phyloP scores from a whole-genome alignment of 176 grass and related monocot species.

The Juncus inflexus region DNA sequence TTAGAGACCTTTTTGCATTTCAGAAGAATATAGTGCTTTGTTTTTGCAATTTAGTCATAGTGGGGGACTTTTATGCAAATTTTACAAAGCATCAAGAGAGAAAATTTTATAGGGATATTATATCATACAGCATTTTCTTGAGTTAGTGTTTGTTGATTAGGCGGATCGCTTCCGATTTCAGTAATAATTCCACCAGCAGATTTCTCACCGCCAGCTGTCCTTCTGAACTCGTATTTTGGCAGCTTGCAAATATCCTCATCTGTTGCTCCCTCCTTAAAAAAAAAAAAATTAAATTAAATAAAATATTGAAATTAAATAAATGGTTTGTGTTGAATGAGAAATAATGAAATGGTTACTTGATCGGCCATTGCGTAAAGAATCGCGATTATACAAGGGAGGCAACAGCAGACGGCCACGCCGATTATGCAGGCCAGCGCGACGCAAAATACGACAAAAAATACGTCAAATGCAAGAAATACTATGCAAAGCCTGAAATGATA shows the following conservation, averaged over 20 bases:
- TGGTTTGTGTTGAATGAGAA: neutral
- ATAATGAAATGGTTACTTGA: conserved; percentile 35
- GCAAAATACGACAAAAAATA: conserved; percentile 50
- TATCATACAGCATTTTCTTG: conserved; percentile 34
- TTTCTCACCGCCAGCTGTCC: conserved; percentile 21
- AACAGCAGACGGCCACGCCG: conserved; percentile 46
- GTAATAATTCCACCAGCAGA: conserved; percentile 33
- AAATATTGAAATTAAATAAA: neutral
- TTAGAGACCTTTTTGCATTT: no score
- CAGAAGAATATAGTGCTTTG: no score
- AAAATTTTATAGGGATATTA: no score
- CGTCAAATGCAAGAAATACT: conserved; percentile 48
- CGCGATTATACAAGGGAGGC: conserved; percentile 49
- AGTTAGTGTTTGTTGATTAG: conserved; percentile 26
- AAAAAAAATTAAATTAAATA: conserved; percentile 8
- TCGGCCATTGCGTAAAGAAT: conserved; percentile 47
- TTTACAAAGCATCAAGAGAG: no score
- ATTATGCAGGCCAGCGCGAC: conserved; percentile 36
- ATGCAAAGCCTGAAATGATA: conserved; percentile 40
- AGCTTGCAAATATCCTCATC: conserved; percentile 49
- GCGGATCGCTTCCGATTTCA: conserved; percentile 32
- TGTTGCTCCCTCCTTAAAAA: conserved; percentile 36
- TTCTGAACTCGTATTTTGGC: conserved; percentile 37
- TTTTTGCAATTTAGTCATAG: no score
- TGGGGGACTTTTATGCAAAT: neutral